Evolutionary conservation across 2,329 filamentous ascomycete genomes (phyloP).

Genomic region (Beauveria sp.): DNA sequence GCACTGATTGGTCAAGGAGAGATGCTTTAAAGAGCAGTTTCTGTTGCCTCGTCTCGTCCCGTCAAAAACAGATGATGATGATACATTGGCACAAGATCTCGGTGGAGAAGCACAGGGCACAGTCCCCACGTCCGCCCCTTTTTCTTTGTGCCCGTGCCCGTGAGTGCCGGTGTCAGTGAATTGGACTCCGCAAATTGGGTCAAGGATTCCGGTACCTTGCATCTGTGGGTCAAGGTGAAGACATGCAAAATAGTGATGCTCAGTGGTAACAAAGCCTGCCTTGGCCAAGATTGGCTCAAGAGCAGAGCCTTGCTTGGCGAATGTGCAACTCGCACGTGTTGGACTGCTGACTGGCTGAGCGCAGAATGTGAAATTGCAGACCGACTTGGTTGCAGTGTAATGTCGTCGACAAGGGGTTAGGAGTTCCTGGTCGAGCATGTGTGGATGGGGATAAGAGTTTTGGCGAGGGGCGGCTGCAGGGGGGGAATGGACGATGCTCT

Average conservation of each 20-base stretch:
- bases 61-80: neutral
- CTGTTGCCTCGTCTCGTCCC: neutral
- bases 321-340: neutral
- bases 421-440: neutral
- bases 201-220: neutral
- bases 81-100: neutral
- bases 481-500: neutral
- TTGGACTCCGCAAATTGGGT: no score
- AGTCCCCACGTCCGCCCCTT: neutral
- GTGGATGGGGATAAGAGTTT: neutral
- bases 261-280: neutral
- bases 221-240: neutral
- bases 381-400: neutral
- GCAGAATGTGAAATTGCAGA: slow-evolving; percentile 5
- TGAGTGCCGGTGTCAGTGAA: no score
- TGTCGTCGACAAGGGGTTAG: neutral
- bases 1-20: neutral
- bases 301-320: neutral
- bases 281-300: neutral
- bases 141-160: neutral
- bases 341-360: neutral
- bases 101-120: neutral
- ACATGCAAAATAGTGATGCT: neutral
- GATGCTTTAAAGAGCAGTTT: neutral
- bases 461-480: neutral